These are phyloP conservation scores for Vitis rotundifolia DNA, from an alignment of 164 flowering plant genomes.

Conservation along the genomic window DNA sequence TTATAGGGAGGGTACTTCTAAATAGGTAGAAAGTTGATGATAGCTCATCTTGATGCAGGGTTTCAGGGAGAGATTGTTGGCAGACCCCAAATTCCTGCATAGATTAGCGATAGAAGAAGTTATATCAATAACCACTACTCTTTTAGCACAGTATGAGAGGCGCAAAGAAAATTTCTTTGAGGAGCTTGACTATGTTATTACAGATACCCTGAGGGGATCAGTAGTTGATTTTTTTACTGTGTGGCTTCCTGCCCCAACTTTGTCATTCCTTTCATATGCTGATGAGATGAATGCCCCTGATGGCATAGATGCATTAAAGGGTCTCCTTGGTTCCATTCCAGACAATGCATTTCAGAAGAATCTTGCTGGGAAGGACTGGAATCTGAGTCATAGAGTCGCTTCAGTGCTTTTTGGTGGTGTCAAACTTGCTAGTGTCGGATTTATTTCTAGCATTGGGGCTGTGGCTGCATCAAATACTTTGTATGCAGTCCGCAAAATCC, in stretches of 20 bases:
- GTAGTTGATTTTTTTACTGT: constrained; percentile 96
- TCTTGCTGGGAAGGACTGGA: constrained; percentile 84
- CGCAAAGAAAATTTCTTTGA: constrained; percentile 88
- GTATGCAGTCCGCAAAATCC: constrained; percentile 47
- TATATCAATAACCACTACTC: constrained; percentile 88
- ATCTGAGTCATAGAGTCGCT: constrained; percentile 68
- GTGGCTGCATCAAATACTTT: constrained; percentile 76
- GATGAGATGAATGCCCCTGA: constrained; percentile 49
- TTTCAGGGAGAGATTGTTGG: constrained; percentile 92
- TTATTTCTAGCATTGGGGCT: constrained; percentile 85
- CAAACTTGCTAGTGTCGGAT: constrained; percentile 84
- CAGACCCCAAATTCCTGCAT: constrained; percentile 91
- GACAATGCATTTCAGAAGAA: constrained; percentile 95
- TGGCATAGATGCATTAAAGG: constrained; percentile 56
- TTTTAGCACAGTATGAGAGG: constrained; percentile 87
- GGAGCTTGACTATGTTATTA: constrained; percentile 92
- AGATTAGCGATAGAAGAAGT: constrained; percentile 95
- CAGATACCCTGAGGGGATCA: constrained; percentile 77
- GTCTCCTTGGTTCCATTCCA: constrained; percentile 91
- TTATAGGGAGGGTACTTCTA: neutral
- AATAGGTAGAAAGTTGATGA: constrained; percentile 2
- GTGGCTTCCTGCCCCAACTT: constrained; percentile 99
- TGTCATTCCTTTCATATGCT: constrained; percentile 79
- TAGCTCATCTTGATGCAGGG: constrained; percentile 59
- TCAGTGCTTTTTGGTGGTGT: constrained; percentile 87